Evolutionary conservation across 345 rosid species (phyloP), one percentile per base, ranked within the genome.

Genomic region (Hibiscus trionum): DNA sequence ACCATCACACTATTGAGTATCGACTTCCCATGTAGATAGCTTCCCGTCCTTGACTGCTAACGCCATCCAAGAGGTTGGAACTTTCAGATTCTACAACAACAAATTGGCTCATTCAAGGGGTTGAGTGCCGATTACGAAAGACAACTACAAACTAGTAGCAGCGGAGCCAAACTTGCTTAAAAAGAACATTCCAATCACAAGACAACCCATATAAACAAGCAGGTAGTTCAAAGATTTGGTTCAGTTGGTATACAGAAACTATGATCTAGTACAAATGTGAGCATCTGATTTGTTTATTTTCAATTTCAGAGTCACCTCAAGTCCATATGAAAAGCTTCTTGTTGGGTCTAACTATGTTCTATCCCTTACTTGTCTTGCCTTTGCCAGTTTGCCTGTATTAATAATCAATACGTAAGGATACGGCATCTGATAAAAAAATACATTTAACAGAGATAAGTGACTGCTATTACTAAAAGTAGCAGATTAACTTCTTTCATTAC

Each of bases 31-130:
- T 50, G 2, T 29, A 49, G 24, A 9, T 66, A 4, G 57, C 50
- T 67, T 33, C 42, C 39, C 4, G 44, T 8, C 44, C 11, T 8
- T 7, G 5, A 2, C 37, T 21, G 17, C 53, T 2, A n/a, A 12
- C 57, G 7, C 19, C 14, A 46, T 7, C 9, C 16, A 49, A 16
- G 14, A 11, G 57, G 15, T 4, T 29, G 26, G 90, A 57, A 85
- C 88, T 77, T 81, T 72, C 79, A 42, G 52, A 47, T 10, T 11
- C 52, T 44, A 47, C 52, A 10, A 47, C 16, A 47, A 47, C 16
- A 53, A n/a, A 53, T 53, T 53, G 26, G n/a, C 58, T 17, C 58
- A 53, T 39, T 39, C 44, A 7, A 53, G 58, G 21, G 24, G 24
- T 53, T 53, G 24, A 7, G 11, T n/a, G 4, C 57, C 7, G 3